Evolutionary conservation across 139 green algal genomes (phyloP), one percentile per base, ranked within the genome.

Genomic region (Auxenochlorella pyrenoidosa): DNA sequence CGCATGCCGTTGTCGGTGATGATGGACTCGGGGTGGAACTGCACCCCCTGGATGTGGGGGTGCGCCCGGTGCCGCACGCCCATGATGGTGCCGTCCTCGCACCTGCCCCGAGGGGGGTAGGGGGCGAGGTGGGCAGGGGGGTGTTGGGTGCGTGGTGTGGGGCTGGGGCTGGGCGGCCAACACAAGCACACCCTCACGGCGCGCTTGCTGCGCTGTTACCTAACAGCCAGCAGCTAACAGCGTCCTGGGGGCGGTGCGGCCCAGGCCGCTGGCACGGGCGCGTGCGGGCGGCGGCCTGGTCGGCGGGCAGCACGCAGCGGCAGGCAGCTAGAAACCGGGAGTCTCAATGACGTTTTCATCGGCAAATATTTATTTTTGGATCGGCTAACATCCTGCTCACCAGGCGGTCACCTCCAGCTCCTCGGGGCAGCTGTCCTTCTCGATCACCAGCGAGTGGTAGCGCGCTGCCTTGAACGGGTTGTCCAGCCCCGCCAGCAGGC

Each of bases 61-160:
- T 94, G 91, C 75, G 97, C 88, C 84, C 94, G 97, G 91, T 99
- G 97, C 38, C 94, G 92, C 41, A 98, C 94, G 5, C 88, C 98
- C 98, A 99, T 99, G 91, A 99, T 97, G 43, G 96, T 98, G 76
- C 96, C 95, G 86, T 99, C 98, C 75, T 99, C 97, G 0, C 96
- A 98, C 97, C 82, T 79, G 82, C 54, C n/a, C n/a, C n/a, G n/a
- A n/a, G n/a, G n/a, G n/a, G n/a, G n/a, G n/a, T n/a, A 72, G 65
- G 65, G 65, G 10, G 65, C 2, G 65, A 34, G 28, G 66, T 40
- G 66, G 22, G 66, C 66, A 73, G 22, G 66, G 10, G 24, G 10
- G 59, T 68, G 59, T 68, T 6, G 47, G 47, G 10, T 18, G 47
- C 6, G 47, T 54, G 47, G 47, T 6, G 6, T 54, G 47, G 6